These are phyloP conservation scores for Pythium monospermum DNA, from an alignment of 352 stramenopile genomes.

Conservation along the genomic window DNA sequence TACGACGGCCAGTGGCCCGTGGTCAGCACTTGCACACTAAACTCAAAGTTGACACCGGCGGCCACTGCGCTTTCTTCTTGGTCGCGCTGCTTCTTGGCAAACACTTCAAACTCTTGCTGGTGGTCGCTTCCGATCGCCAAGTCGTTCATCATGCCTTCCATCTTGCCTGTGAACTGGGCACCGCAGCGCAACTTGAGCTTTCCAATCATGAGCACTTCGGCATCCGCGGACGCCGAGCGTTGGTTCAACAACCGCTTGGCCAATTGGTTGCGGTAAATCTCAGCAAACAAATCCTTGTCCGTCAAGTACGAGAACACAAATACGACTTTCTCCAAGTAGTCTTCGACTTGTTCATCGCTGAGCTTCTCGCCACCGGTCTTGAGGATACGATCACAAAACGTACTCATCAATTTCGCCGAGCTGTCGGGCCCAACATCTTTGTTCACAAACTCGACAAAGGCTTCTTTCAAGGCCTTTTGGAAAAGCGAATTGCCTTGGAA, in stretches of 20 bases:
- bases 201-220: conserved; percentile 98
- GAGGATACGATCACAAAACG: conserved; percentile 98
- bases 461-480: conserved; percentile 99
- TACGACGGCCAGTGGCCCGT: conserved; percentile 99
- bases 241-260: conserved; percentile 98
- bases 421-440: conserved; percentile 96
- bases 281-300: conserved; percentile 99
- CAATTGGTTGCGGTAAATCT: conserved; percentile 99
- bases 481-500: conserved; percentile 97
- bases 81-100: conserved; percentile 85
- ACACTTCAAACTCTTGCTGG: conserved; percentile 94
- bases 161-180: conserved; percentile 98
- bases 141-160: conserved; percentile 99
- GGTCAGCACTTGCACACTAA: conserved; percentile 97
- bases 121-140: conserved; percentile 96
- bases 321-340: conserved; percentile 97
- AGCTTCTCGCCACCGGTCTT: conserved; percentile 98
- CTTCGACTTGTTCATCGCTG: conserved; percentile 95
- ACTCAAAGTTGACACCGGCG: conserved; percentile 82
- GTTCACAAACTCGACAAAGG: conserved; percentile 99
- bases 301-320: conserved; percentile 99
- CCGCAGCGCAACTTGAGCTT: conserved; percentile 99
- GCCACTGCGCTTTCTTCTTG: conserved; percentile 37
- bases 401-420: conserved; percentile 99
- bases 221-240: conserved; percentile 96